phyloP scores from a whole-genome alignment of 1,139 yeast species.

The Candida dubliniensis region DNA sequence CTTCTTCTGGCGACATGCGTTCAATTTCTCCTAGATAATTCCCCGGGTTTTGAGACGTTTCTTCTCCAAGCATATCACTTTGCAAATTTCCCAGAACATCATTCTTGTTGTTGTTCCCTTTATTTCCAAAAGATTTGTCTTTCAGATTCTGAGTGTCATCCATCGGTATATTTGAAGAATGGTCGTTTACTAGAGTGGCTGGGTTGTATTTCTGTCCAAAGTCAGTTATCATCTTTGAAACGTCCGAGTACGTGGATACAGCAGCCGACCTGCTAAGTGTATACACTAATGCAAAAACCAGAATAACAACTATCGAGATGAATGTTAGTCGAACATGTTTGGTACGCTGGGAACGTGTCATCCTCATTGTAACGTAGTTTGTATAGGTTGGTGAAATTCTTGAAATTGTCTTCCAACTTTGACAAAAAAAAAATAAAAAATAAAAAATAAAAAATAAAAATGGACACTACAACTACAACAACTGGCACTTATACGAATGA shows the following conservation, averaged over 20 bases:
- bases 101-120: background rate
- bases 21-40: slow-evolving; percentile 26
- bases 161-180: too few species aligned
- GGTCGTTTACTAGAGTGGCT: too few species aligned
- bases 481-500: background rate
- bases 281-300: background rate
- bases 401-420: background rate
- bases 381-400: background rate
- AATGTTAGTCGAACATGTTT: background rate
- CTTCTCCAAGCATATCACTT: background rate
- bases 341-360: background rate
- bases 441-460: too few species aligned
- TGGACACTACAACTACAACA: background rate
- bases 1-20: slow-evolving; percentile 20
- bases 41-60: slow-evolving; percentile 18
- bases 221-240: background rate
- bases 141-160: too few species aligned
- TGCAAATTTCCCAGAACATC: background rate
- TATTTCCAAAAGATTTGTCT: too few species aligned
- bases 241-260: background rate
- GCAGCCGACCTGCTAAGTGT: background rate
- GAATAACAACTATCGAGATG: background rate
- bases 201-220: background rate
- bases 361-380: background rate
- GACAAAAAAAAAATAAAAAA: background rate